These are phyloP conservation scores for Diacronema lutheri DNA, from an alignment of 78 protist species.

Conservation along the genomic window DNA sequence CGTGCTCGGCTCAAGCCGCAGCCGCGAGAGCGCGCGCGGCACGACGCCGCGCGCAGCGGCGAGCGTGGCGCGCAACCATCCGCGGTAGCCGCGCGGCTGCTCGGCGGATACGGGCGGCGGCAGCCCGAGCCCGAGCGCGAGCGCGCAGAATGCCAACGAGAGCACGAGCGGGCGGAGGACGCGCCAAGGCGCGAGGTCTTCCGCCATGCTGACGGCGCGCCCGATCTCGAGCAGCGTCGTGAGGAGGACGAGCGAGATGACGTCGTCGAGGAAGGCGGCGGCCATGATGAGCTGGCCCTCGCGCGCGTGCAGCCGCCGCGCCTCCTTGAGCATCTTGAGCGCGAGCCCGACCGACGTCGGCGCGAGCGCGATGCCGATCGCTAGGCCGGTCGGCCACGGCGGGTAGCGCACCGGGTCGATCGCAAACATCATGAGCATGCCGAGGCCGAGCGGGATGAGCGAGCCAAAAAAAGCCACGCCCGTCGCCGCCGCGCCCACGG, in stretches of 20 bases:
- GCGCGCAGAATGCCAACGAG: no score
- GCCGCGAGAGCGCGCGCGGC: no score
- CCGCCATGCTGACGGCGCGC: no score
- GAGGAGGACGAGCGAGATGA: neutral
- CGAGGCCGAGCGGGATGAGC: neutral
- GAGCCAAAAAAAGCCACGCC: neutral
- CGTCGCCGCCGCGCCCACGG: neutral
- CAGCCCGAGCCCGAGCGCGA: no score
- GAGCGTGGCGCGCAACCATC: no score
- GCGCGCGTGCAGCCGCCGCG: neutral
- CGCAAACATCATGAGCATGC: no score
- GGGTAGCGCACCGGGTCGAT: no score
- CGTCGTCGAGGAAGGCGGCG: constrained; percentile 9
- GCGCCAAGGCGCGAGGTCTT: neutral
- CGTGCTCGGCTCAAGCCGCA: no score
- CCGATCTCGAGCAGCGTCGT: neutral
- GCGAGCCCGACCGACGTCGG: constrained; percentile 1
- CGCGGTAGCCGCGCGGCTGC: no score
- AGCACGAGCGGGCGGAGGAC: neutral
- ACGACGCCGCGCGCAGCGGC: no score
- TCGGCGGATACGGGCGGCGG: no score
- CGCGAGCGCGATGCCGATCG: neutral
- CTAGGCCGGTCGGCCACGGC: no score
- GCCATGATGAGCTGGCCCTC: neutral
- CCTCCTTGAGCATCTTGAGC: neutral